Conservation (phyloP, 2,329 filamentous ascomycete genomes). For the Aureobasidium zeae region DNA sequence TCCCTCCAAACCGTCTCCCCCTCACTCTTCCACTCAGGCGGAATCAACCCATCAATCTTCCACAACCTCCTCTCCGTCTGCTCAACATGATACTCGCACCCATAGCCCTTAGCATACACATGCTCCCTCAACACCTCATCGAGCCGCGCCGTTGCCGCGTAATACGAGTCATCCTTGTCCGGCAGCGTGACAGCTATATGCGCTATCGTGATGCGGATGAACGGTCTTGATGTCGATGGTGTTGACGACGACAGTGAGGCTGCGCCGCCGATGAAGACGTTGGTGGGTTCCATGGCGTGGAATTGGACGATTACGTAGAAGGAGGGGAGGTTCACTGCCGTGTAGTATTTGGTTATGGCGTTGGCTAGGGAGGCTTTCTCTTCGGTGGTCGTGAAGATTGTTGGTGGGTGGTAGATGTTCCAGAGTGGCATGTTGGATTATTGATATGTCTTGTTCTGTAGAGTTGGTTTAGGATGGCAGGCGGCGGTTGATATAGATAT, state of each 20-base stretch:
- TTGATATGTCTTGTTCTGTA: too few relatives aligned
- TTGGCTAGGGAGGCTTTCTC: slow-evolving; percentile 28
- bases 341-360: slow-evolving; percentile 36
- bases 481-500: too few relatives aligned
- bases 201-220: slow-evolving; percentile 30
- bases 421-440: slow-evolving; percentile 38
- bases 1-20: slow-evolving; percentile 30
- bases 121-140: slow-evolving; percentile 33
- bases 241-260: too few relatives aligned
- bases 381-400: slow-evolving; percentile 26
- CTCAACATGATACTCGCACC: slow-evolving; percentile 37
- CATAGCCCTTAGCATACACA: slow-evolving; percentile 34
- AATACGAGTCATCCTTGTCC: slow-evolving; percentile 18
- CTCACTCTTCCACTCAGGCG: slow-evolving; percentile 30
- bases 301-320: slow-evolving; percentile 40
- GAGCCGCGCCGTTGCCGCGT: slow-evolving; percentile 21
- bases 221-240: slow-evolving; percentile 25
- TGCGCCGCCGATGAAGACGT: slow-evolving; percentile 29
- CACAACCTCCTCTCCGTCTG: slow-evolving; percentile 38
- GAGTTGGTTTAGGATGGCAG: too few relatives aligned
- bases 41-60: slow-evolving; percentile 35
- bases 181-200: slow-evolving; percentile 28
- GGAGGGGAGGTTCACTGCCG: slow-evolving; percentile 29
- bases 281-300: slow-evolving; percentile 23
- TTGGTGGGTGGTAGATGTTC: slow-evolving; percentile 34